Conservation (phyloP, 805 yeast genomes). For the Candida silvicultrix region DNA sequence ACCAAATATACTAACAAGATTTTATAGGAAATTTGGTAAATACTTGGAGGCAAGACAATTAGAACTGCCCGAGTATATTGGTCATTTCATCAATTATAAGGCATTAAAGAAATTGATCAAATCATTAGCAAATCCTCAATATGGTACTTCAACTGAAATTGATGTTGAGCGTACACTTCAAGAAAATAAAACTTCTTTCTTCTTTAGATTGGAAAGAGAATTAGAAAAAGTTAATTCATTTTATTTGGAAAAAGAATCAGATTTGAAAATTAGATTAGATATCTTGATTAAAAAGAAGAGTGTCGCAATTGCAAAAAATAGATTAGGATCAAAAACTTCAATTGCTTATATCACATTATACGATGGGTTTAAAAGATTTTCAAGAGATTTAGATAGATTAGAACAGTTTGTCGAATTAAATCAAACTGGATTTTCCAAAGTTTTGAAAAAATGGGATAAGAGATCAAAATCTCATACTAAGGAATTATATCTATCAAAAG, state of each 20-base stretch:
- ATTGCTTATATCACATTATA: slow-evolving; percentile 77
- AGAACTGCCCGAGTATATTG: slow-evolving; percentile 92
- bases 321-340: slow-evolving; percentile 51
- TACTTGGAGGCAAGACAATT: slow-evolving; percentile 89
- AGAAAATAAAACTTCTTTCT: slow-evolving; percentile 84
- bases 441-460: slow-evolving; percentile 96
- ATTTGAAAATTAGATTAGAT: slow-evolving; percentile 72
- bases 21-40: slow-evolving; percentile 82
- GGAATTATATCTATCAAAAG: slow-evolving; percentile 84
- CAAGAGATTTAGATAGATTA: slow-evolving; percentile 79
- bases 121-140: slow-evolving; percentile 50
- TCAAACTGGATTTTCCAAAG: slow-evolving; percentile 94
- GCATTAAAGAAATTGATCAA: slow-evolving; percentile 89
- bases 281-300: slow-evolving; percentile 67
- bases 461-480: slow-evolving; percentile 91
- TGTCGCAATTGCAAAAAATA: slow-evolving; percentile 37
- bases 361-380: slow-evolving; percentile 83
- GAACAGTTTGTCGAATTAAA: slow-evolving; percentile 94
- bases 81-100: slow-evolving; percentile 91
- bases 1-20: background rate
- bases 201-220: slow-evolving; percentile 87
- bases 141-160: slow-evolving; percentile 10
- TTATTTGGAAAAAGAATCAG: slow-evolving; percentile 87
- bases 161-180: slow-evolving; percentile 53
- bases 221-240: slow-evolving; percentile 92